Conservation (phyloP, 345 rosid genomes). For the Salix viminalis region DNA sequence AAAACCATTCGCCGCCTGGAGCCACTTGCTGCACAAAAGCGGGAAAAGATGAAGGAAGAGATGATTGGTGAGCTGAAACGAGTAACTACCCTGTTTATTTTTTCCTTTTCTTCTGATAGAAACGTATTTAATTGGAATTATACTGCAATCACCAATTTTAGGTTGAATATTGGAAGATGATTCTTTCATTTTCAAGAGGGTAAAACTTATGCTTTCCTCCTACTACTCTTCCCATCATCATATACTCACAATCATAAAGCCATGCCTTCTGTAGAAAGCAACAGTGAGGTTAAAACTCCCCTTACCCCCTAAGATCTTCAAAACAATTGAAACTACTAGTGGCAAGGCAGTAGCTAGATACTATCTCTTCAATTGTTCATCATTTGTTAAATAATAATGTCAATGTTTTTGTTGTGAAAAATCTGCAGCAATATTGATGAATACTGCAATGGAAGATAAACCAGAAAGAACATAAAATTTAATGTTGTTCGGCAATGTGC, state of each 20-base stretch:
- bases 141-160: neutral
- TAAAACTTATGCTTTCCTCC: neutral
- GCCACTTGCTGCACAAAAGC: constrained; percentile 82
- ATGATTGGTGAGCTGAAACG: constrained; percentile 61
- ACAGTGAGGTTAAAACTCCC: neutral
- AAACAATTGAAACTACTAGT: neutral
- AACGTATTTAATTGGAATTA: neutral
- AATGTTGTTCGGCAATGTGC: too few relatives aligned
- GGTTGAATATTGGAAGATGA: neutral
- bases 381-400: neutral
- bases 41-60: constrained; percentile 98
- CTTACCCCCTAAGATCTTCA: neutral
- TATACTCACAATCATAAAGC: neutral
- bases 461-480: too few relatives aligned
- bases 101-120: neutral
- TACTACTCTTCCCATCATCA: neutral
- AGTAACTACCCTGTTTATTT: neutral
- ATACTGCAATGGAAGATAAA: too few relatives aligned
- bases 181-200: neutral
- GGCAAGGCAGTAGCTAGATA: neutral
- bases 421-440: too few relatives aligned
- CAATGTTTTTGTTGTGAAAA: neutral
- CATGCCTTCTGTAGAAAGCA: neutral
- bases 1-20: constrained; percentile 63
- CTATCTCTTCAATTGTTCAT: neutral